Evolutionary conservation across 225 moss, liverwort and hornwort species (phyloP).

Genomic region (Ulota crispa): DNA sequence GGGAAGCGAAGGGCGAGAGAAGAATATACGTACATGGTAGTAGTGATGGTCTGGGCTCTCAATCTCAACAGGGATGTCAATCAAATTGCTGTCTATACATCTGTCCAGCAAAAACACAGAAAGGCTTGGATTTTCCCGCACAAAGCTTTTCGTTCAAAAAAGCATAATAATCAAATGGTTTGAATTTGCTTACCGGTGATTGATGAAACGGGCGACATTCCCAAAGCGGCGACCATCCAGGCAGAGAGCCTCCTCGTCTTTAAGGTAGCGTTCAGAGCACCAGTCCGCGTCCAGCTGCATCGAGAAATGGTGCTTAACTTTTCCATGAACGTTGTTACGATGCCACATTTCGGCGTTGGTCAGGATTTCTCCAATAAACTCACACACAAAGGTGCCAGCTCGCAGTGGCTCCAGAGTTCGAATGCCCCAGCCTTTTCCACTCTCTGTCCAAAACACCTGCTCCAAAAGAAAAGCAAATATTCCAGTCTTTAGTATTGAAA

Average conservation of each 20-base stretch:
- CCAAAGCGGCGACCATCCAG: constrained; percentile 75
- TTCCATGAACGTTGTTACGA: constrained; percentile 37
- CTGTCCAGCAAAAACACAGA: constrained; percentile 32
- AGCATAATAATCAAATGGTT: background rate
- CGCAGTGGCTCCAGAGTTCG: constrained; percentile 64
- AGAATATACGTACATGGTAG: constrained; percentile 61
- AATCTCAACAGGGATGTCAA: constrained; percentile 84
- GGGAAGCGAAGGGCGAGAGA: background rate
- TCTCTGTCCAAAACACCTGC: constrained; percentile 77
- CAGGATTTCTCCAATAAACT: constrained; percentile 75
- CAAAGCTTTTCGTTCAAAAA: background rate
- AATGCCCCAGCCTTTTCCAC: constrained; percentile 81
- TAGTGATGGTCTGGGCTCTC: constrained; percentile 87
- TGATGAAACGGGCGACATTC: constrained; percentile 85
- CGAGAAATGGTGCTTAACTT: constrained; percentile 46
- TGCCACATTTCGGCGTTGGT: constrained; percentile 69
- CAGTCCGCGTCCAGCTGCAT: constrained; percentile 79
- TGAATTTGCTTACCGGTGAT: constrained; percentile 56
- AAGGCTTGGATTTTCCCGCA: background rate
- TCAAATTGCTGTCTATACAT: constrained; percentile 68
- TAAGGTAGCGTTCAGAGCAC: constrained; percentile 66
- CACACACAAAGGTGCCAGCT: constrained; percentile 76
- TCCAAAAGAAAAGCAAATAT: background rate
- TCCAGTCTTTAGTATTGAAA: background rate
- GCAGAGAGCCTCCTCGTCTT: constrained; percentile 84